Evolutionary conservation across 208 protist genomes (phyloP), one percentile per base, ranked within the genome.

Genomic region (Acanthamoeba triangularis): DNA sequence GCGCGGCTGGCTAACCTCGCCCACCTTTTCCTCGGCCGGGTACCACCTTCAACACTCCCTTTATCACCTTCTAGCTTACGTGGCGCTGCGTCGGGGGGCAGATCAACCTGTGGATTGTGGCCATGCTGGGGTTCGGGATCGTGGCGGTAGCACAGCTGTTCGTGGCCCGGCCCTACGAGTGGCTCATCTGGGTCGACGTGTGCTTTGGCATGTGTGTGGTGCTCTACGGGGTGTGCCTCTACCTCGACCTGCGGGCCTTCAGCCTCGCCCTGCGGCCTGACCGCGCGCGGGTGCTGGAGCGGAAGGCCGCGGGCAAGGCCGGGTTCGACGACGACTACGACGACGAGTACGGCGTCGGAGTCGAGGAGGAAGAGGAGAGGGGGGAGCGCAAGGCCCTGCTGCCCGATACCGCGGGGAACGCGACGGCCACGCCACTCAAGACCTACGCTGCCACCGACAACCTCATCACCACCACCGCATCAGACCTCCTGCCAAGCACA

Each of bases 151-250:
- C n/a, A 2, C 74, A 82, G 74, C 74, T 82, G 37, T 82, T 82
- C 74, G 30, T 52, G 35, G 18, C 33, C 10, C 74, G 74, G 3
- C 35, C 35, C 74, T 82, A 82, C 74, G 37, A 41, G 33, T 82
- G 74, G 74, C 37, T 82, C 2, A 82, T 82, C 74, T 82, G 74
- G 74, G 20, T 82, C 23, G 74, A 82, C 74, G 74, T 82, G 37
- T 82, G 74, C 37, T 82, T 82, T 52, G 74, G 74, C 16, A 25
- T 82, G 37, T 82, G 74, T 16, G 74, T 82, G 16, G 25, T 82
- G 4, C 74, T 82, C 74, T 82, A 82, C 74, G 37, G 20, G 6
- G 74, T 35, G 14, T 82, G 74, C 37, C 41, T 82, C 74, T 41
- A 14, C 37, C 41, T 82, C 23, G 74, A 82, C 74, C 35, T 35